Evolutionary conservation across 768 basidiomycete species (phyloP), one percentile per base, ranked within the genome.

Genomic region (Calvatia gigantea): DNA sequence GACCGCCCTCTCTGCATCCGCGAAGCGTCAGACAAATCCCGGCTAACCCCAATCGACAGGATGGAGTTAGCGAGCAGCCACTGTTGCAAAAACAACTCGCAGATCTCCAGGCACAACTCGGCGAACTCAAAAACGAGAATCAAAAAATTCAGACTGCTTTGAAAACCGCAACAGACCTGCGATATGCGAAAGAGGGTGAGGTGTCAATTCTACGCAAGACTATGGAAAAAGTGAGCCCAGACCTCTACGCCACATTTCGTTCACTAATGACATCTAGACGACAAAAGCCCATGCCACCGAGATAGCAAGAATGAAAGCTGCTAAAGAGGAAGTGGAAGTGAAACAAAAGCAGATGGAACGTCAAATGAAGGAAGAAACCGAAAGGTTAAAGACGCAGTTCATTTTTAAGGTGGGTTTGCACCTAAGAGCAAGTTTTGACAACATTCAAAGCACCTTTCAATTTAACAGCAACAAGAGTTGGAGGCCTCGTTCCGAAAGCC

Each of bases 111-210:
- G 65, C 61, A 53, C 67, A 63, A 62, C 64, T 83, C 21, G 46
- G 12, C 2, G 54, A 49, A 85, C 70, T 87, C 57, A 73, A 71
- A 35, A 69, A 73, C 64, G 73, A 78, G 58, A 82, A 87, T 61
- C 64, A 70, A 35, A 70, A 72, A 55, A 72, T 81, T 17, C 76
- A 77, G 53, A 57, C 65, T 23, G 74, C 75, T 1, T 65, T 84
- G 44, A 72, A 77, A 57, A 73, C 73, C 35, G 82, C 82, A 2
- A 66, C 73, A 45, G 77, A 82, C 44, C 74, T 71, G 6, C 83
- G 77, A 57, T 73, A 82, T 37, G 69, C 74, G 29, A 89, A 84
- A 63, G 83, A 87, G 28, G 89, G 89, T 4, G 89, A 91, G 70
- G 86, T 86, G 5, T 76, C 76, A 14, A 81, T 86, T 37, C 65